phyloP scores from a whole-genome alignment of 2,329 filamentous ascomycete species.

The Aspergillus novoparasiticus region DNA sequence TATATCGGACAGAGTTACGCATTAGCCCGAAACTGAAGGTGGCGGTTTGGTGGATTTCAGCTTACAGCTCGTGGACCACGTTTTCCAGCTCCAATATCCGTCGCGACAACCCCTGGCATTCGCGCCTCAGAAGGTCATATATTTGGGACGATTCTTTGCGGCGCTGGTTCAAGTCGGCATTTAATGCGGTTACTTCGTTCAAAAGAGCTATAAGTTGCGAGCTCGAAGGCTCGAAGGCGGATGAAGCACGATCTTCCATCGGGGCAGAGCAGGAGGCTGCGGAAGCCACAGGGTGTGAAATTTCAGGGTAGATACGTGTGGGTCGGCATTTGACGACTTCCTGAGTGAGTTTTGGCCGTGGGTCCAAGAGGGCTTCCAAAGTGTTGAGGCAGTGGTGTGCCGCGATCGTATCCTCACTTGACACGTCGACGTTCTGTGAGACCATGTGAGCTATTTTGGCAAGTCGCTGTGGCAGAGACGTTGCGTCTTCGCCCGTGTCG shows the following conservation, averaged over 20 bases:
- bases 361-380: slow-evolving; percentile 38
- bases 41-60: neutral
- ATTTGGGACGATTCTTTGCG: slow-evolving; percentile 56
- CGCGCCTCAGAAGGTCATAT: slow-evolving; percentile 61
- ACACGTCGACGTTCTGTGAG: slow-evolving; percentile 27
- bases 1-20: slow-evolving; percentile 8
- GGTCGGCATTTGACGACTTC: slow-evolving; percentile 24
- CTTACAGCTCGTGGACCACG: slow-evolving; percentile 60
- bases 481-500: slow-evolving; percentile 5
- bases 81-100: slow-evolving; percentile 63
- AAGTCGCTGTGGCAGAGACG: slow-evolving; percentile 27
- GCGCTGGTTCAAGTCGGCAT: slow-evolving; percentile 27
- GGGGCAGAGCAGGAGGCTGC: neutral
- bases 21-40: neutral
- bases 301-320: slow-evolving; percentile 9
- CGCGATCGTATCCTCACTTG: slow-evolving; percentile 30
- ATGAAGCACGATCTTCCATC: neutral
- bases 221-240: slow-evolving; percentile 12
- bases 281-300: neutral
- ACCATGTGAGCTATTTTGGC: slow-evolving; percentile 35
- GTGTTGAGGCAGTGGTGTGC: slow-evolving; percentile 42
- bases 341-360: slow-evolving; percentile 21
- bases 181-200: slow-evolving; percentile 28
- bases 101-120: slow-evolving; percentile 60
- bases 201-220: slow-evolving; percentile 27